Evolutionary conservation across 1,284 basidiomycete species (phyloP), one percentile per base, ranked within the genome.

Genomic region (Anthracocystis walkeri): DNA sequence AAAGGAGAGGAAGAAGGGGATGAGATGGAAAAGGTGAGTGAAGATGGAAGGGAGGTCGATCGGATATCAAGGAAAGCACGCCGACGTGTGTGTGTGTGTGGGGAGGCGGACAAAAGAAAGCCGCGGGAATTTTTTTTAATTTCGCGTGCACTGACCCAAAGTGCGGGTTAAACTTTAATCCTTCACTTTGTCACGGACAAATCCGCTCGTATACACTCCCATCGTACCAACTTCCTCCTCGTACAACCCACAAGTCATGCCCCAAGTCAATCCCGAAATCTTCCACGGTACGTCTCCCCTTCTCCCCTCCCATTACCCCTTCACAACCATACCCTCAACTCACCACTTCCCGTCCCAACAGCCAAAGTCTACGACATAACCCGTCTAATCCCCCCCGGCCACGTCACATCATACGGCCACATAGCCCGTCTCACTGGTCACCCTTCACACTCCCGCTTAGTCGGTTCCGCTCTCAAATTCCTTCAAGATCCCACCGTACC

Each of bases 331-430:
- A 6, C 31, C n/a, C 27, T 29, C 23, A 14, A 20, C 27, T 29
- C 3, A 31, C n/a, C n/a, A n/a, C n/a, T n/a, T n/a, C n/a, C n/a
- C n/a, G n/a, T n/a, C 27, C 4, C 45, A 14, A 25, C 65, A 82
- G 82, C 81, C 41, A 70, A 71, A 44, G 80, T 82, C 3, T 83
- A 83, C 63, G 81, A 82, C 46, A 71, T 81, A 33, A 66, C 68
- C 11, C 70, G 79, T 12, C 60, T 72, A 23, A 82, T 83, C 31
- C 82, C 82, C 1, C 21, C 44, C 23, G 82, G 82, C 4, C 69
- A 59, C 20, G 82, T 84, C 3, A 83, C 82, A n/a, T 78, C 78
- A 16, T 84, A 84, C 62, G 82, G 80, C 21, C 81, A 82, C 58
- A 82, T 84, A 38, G 83, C 82, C 0, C 65, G 75, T 41, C 73